Evolutionary conservation across 768 basidiomycete genomes (phyloP).

Genomic region (Chalciporus piperatus): DNA sequence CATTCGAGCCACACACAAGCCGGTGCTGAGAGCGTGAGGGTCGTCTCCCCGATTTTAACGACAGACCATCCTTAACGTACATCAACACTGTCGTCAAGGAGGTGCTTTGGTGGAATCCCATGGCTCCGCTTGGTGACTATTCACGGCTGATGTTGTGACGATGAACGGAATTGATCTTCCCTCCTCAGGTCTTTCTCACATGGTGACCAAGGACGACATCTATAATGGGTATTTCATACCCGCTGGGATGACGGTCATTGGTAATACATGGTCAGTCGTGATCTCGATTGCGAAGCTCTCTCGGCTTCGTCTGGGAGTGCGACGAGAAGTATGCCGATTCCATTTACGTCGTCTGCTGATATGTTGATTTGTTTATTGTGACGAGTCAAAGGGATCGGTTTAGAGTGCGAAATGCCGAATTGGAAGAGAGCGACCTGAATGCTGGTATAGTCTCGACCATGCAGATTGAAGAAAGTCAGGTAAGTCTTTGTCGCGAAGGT

Average conservation of each 20-base stretch:
- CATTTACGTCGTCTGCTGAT: slow-evolving; percentile 74
- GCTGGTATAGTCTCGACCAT: too few relatives aligned
- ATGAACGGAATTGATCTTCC: slow-evolving; percentile 11
- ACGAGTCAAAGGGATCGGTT: slow-evolving; percentile 98
- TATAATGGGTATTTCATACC: slow-evolving; percentile 33
- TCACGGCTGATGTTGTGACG: slow-evolving; percentile 6
- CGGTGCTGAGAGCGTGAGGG: slow-evolving; percentile 39
- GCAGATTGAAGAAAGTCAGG: slow-evolving; percentile 94
- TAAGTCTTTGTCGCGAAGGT: slow-evolving; percentile 41
- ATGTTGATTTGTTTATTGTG: slow-evolving; percentile 97
- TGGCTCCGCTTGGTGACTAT: slow-evolving; percentile 32
- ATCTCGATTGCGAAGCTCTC: not conserved
- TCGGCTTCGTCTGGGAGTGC: slow-evolving; percentile 7
- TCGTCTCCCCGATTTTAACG: slow-evolving; percentile 31
- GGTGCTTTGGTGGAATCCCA: slow-evolving; percentile 32
- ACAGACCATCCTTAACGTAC: slow-evolving; percentile 25
- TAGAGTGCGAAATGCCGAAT: slow-evolving; percentile 92
- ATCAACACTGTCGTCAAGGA: slow-evolving; percentile 30
- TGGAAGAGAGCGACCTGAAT: too few relatives aligned
- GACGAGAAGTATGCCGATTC: slow-evolving; percentile 59
- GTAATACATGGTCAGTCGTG: slow-evolving; percentile 51
- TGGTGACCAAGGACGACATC: slow-evolving; percentile 31
- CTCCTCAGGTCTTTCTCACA: slow-evolving; percentile 29
- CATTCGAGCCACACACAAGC: slow-evolving; percentile 22
- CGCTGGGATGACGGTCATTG: slow-evolving; percentile 49